Percentiles rank a stretch among this genome's conserved stretches.
phyloP scores from a whole-genome alignment of 371 early-diverging fungal species.

The Dentiscutata heterogama region DNA sequence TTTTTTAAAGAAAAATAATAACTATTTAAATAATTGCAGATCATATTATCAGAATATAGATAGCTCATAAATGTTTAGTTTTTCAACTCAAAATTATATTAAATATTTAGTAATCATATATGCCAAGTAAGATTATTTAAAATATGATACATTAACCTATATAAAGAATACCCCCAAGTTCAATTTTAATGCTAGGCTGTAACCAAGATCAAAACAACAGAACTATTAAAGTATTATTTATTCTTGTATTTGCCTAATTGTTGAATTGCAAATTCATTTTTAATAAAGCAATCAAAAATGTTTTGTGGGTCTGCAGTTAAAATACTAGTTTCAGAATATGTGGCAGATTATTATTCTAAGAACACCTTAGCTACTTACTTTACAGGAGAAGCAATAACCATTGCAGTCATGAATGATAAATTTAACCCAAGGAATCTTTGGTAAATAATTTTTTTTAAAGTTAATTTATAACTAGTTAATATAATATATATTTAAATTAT shows the following conservation, averaged over 20 bases:
- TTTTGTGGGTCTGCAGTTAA: constrained; percentile 69
- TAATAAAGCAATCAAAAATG: neutral
- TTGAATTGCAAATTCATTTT: neutral
- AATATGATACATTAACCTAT: too few species aligned
- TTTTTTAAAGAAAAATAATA: neutral
- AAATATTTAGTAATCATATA: constrained; percentile 79
- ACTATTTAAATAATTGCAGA: constrained; percentile 55
- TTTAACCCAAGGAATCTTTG: constrained; percentile 94
- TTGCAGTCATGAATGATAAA: constrained; percentile 88
- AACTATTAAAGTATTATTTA: constrained; percentile 60
- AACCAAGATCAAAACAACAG: constrained; percentile 65
- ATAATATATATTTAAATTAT: too few species aligned
- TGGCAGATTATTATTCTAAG: constrained; percentile 81
- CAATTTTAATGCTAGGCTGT: constrained; percentile 54
- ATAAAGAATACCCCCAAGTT: neutral
- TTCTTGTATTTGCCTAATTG: neutral
- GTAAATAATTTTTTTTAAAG: constrained; percentile 54
- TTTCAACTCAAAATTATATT: constrained; percentile 77
- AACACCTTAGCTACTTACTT: constrained; percentile 78
- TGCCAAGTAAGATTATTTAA: constrained; percentile 60
- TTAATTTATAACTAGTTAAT: too few species aligned
- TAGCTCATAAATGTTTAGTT: constrained; percentile 71
- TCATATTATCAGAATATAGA: constrained; percentile 80
- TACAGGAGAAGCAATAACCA: constrained; percentile 60
- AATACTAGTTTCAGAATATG: constrained; percentile 67